phyloP scores from a whole-genome alignment of 345 rosid genomes.

The Jatropha curcas region DNA sequence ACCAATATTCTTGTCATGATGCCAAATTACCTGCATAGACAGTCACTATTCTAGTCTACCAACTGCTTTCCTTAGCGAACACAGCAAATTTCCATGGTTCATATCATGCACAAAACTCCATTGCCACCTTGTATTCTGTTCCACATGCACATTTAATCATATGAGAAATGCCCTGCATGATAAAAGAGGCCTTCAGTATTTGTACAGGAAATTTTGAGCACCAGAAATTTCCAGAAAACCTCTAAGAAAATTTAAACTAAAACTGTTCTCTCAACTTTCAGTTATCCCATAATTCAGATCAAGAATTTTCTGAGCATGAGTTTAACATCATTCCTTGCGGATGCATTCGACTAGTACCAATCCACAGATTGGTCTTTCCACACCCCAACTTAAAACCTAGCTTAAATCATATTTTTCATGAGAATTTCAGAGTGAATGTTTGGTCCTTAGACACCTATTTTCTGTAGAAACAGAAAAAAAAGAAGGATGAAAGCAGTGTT shows the following conservation, averaged over 20 bases:
- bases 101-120: slow-evolving; percentile 19
- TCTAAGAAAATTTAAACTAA: not conserved
- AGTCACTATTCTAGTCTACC: not conserved
- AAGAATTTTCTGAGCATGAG: not conserved
- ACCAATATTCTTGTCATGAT: not conserved
- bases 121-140: slow-evolving; percentile 48
- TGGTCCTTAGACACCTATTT: not conserved
- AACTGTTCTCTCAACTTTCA: not conserved
- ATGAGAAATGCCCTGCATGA: slow-evolving; percentile 56
- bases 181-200: slow-evolving; percentile 19
- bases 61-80: not conserved
- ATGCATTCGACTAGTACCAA: slow-evolving; percentile 6
- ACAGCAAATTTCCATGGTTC: not conserved
- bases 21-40: slow-evolving; percentile 13
- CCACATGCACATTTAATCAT: slow-evolving; percentile 58
- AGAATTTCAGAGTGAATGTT: not conserved
- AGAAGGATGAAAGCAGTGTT: slow-evolving; percentile 11
- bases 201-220: not conserved
- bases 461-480: not conserved
- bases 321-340: not conserved
- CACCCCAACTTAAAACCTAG: slow-evolving; percentile 6
- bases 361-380: not conserved
- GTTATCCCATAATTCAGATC: not conserved
- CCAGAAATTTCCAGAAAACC: not conserved
- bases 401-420: not conserved